phyloP scores from a whole-genome alignment of 257 asterid species.

The Fraxinus americana region DNA sequence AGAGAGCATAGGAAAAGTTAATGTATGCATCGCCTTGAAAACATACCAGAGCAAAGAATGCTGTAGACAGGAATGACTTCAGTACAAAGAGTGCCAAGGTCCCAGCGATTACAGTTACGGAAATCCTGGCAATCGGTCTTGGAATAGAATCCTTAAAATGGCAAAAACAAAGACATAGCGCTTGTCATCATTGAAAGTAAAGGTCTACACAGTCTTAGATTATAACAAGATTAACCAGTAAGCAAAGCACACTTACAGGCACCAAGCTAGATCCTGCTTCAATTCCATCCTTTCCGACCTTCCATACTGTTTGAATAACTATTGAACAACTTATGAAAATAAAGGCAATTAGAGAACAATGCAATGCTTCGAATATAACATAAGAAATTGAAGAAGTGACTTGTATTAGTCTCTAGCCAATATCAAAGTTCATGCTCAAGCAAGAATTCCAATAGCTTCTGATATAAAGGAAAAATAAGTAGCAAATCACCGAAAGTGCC shows the following conservation, averaged over 20 bases:
- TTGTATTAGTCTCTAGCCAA: neutral
- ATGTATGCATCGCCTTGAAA: neutral
- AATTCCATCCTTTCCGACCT: constrained; percentile 81
- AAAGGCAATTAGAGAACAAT: constrained; percentile 11
- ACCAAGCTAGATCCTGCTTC: constrained; percentile 92
- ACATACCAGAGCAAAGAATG: constrained; percentile 78
- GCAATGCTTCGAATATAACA: neutral
- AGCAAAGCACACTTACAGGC: constrained; percentile 60
- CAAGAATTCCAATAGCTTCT: neutral
- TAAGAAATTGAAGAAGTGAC: neutral
- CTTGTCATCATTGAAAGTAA: neutral
- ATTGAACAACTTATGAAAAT: constrained; percentile 14
- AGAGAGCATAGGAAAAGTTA: neutral
- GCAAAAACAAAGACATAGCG: constrained; percentile 1
- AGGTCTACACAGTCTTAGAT: neutral
- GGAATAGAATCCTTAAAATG: constrained; percentile 65
- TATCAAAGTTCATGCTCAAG: neutral
- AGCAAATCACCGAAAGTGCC: neutral
- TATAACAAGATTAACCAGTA: constrained; percentile 5
- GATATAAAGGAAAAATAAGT: neutral
- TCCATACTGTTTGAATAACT: constrained; percentile 77
- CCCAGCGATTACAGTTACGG: constrained; percentile 57
- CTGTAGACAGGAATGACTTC: constrained; percentile 88
- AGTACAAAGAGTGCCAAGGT: constrained; percentile 60
- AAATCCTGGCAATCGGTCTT: constrained; percentile 81